phyloP scores from a whole-genome alignment of 441 rosid genomes.

The Codiaeum variegatum region DNA sequence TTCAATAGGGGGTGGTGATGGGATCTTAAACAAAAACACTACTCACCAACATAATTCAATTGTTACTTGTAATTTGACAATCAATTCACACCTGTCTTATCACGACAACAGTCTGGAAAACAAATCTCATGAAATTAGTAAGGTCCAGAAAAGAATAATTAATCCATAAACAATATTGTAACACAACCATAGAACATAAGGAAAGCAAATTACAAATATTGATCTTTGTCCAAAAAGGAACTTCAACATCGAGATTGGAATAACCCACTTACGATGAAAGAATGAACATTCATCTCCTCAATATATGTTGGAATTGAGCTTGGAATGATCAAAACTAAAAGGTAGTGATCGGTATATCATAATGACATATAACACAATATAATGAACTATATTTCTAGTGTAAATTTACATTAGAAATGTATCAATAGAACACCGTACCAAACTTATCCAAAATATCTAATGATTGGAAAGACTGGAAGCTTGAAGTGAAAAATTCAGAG shows the following conservation, averaged over 20 bases:
- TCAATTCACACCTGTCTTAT: neutral
- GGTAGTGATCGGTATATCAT: no score
- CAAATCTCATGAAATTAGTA: neutral
- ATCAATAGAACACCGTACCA: no score
- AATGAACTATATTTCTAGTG: no score
- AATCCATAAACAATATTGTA: neutral
- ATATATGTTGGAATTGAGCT: neutral
- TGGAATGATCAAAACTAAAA: neutral
- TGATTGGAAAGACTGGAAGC: neutral
- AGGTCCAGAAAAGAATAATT: neutral
- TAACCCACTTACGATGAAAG: neutral
- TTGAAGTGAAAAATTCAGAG: neutral
- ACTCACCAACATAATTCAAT: neutral
- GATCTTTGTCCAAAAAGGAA: neutral
- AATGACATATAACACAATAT: no score
- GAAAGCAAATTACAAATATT: neutral
- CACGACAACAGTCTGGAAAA: neutral
- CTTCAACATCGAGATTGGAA: neutral
- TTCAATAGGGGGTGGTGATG: neutral
- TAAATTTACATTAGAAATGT: no score
- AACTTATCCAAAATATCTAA: no score
- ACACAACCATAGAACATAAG: neutral
- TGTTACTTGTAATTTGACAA: neutral
- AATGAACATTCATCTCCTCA: neutral
- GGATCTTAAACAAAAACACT: neutral